Conservation (phyloP, 805 yeast genomes). For the Starmera quercuum region DNA sequence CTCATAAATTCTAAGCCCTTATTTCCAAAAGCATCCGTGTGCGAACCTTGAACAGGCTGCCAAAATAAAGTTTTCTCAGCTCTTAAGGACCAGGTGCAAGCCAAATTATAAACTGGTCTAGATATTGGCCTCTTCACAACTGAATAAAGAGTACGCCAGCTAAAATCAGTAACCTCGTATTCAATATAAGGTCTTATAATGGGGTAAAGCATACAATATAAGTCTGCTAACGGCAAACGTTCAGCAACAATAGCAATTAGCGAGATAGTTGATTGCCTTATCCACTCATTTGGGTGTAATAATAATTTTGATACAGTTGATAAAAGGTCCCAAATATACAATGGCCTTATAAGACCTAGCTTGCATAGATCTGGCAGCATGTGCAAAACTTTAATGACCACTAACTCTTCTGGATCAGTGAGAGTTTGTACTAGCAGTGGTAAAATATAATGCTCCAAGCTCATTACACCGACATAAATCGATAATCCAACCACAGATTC, state of each 20-base stretch:
- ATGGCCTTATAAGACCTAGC: constrained; percentile 46
- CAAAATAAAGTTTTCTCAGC: constrained; percentile 72
- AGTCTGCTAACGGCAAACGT: constrained; percentile 66
- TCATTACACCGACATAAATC: constrained; percentile 70
- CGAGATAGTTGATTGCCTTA: constrained; percentile 59
- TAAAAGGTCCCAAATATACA: constrained; percentile 48
- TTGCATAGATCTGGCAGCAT: constrained; percentile 48
- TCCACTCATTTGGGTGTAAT: constrained; percentile 84
- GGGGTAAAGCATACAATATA: constrained; percentile 79
- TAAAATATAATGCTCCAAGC: constrained; percentile 80
- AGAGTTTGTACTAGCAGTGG: constrained; percentile 82
- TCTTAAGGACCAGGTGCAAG: constrained; percentile 64
- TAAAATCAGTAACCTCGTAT: constrained; percentile 65
- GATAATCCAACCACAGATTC: constrained; percentile 67
- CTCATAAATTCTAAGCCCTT: constrained; percentile 25
- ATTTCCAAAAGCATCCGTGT: constrained; percentile 39
- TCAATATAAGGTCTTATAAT: constrained; percentile 67
- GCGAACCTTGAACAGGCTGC: constrained; percentile 40
- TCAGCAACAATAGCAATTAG: constrained; percentile 56
- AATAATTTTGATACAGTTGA: constrained; percentile 46
- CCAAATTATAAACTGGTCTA: constrained; percentile 53
- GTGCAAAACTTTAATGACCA: constrained; percentile 61
- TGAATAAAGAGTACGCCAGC: constrained; percentile 59
- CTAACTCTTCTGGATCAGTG: constrained; percentile 77
- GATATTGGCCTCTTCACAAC: constrained; percentile 64